phyloP scores from a whole-genome alignment of 345 rosid genomes.

The Salix koriyanagi region DNA sequence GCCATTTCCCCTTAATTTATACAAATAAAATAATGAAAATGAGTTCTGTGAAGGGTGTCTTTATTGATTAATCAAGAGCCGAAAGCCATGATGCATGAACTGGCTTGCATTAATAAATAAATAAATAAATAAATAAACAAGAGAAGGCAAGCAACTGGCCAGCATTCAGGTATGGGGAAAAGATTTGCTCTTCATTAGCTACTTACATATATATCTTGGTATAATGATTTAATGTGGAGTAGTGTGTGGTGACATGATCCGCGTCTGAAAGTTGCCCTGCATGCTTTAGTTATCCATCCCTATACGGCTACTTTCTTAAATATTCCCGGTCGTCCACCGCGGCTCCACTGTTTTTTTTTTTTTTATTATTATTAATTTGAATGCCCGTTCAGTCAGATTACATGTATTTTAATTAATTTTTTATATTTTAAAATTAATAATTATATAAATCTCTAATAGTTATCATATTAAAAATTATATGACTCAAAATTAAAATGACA shows the following conservation, averaged over 20 bases:
- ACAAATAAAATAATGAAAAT: neutral
- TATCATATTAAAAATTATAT: fast-evolving
- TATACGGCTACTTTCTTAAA: neutral
- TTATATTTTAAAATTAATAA: too few species aligned
- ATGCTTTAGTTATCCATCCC: constrained; percentile 4
- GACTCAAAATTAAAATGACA: too few species aligned
- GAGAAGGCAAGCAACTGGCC: too few species aligned
- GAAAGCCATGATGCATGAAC: neutral
- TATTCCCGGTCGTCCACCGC: neutral
- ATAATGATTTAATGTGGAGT: neutral
- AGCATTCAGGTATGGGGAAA: neutral
- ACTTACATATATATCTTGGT: too few species aligned
- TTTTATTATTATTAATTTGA: too few species aligned
- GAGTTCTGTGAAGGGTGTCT: neutral
- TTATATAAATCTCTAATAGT: too few species aligned
- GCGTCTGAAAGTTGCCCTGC: neutral
- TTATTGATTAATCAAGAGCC: neutral
- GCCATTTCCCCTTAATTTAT: neutral
- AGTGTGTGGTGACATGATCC: neutral
- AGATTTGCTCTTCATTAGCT: constrained; percentile 1
- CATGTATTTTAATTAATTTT: too few species aligned
- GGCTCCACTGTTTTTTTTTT: too few species aligned
- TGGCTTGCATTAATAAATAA: too few species aligned
- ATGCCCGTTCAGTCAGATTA: fast-evolving
- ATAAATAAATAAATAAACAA: too few species aligned